Evolutionary conservation across 2,329 filamentous ascomycete species (phyloP), one percentile per base, ranked within the genome.

Genomic region (Cercospora sp.): DNA sequence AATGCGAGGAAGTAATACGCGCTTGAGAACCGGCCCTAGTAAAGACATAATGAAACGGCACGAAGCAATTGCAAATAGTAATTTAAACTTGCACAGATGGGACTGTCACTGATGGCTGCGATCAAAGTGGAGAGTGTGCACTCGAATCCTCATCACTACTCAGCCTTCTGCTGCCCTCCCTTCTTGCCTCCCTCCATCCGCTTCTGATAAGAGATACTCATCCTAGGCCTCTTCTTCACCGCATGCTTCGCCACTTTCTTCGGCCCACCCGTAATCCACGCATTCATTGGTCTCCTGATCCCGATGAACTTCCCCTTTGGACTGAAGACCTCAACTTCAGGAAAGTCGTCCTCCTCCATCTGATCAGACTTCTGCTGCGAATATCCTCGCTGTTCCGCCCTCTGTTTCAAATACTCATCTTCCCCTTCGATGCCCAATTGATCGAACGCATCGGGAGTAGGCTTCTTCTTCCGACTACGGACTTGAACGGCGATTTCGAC

Each of bases 401-500:
- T 55, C 24, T 55, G 49, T 2, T 55, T 24, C 24, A 55, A 5
- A 10, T 55, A 55, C 24, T 26, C 5, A 28, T 55, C 13, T n/a
- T 55, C 49, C 7, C 49, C 49, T 55, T 55, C 61, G 34, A 65
- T 60, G 26, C 24, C 66, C 60, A 72, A 71, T 45, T 74, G 66
- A 26, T 67, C 69, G 34, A 68, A 66, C 51, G 72, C 72, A 67
- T 78, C 53, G 3, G 65, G 57, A 5, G 73, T 49, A 45, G 70
- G 61, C 21, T 67, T 71, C 59, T 72, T 73, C 64, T 55, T 65
- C 21, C 70, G 67, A 28, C 75, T 76, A 1, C 94, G 88, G 9
- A 96, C 88, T 80, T 99, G 94, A 3, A 90, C 90, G 0, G 89
- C 89, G 49, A 99, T 80, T 80, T 99, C 95, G 2, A 99, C 86